Evolutionary conservation across 306 rosid species (phyloP).

Genomic region (Vigna unguiculata): DNA sequence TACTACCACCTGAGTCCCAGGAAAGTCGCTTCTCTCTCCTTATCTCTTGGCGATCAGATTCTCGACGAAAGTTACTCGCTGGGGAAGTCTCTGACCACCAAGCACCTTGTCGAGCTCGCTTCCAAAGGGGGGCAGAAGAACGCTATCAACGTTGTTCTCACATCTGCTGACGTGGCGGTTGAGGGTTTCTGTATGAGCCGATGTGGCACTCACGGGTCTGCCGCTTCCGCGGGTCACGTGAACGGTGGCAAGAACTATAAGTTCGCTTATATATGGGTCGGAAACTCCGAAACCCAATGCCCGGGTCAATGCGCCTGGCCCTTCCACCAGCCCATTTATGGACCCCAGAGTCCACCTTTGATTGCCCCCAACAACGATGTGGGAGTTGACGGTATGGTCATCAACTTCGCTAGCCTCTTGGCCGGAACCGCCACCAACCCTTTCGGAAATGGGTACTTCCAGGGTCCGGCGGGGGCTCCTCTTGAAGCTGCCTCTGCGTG

Average conservation of each 20-base stretch:
- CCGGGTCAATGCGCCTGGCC: conserved; percentile 83
- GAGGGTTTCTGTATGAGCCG: conserved; percentile 74
- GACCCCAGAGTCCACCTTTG: conserved; percentile 60
- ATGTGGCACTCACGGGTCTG: conserved; percentile 81
- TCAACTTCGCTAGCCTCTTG: conserved; percentile 67
- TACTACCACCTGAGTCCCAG: conserved; percentile 63
- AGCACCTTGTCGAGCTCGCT: conserved; percentile 61
- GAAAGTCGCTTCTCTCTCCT: conserved; percentile 48
- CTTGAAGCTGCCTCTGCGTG: conserved; percentile 72
- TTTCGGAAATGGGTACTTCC: conserved; percentile 71
- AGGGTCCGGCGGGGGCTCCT: conserved; percentile 68
- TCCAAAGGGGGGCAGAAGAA: conserved; percentile 65
- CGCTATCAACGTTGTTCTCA: conserved; percentile 75
- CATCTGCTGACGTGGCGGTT: conserved; percentile 71
- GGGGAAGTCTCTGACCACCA: conserved; percentile 68
- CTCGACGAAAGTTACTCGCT: conserved; percentile 64
- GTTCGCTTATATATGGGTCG: conserved; percentile 76
- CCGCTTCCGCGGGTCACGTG: conserved; percentile 26
- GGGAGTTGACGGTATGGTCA: conserved; percentile 72
- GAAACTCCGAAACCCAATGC: conserved; percentile 71
- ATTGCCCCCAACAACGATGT: conserved; percentile 72
- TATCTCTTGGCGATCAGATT: conserved; percentile 57
- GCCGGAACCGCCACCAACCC: conserved; percentile 81
- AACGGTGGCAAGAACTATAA: conserved; percentile 49
- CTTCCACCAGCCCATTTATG: conserved; percentile 71